Evolutionary conservation across 2,329 filamentous ascomycete genomes (phyloP), one percentile per base, ranked within the genome.

Genomic region (Colletotrichum lindemuthianum): DNA sequence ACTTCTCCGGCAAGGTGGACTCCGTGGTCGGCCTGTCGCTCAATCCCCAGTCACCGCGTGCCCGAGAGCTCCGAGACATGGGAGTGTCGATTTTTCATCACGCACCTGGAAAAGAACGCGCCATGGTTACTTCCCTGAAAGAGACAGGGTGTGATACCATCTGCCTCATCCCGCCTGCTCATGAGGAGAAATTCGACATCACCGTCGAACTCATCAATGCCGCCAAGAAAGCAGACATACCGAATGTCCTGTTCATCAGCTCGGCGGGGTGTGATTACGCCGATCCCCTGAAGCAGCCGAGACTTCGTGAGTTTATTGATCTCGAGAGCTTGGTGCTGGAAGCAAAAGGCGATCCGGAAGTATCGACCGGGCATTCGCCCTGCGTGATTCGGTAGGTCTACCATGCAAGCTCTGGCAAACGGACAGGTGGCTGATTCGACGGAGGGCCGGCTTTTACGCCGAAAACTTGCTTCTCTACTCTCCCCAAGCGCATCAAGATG

Each of bases 391-490:
- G 81, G 80, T 81, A 65, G 24, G 44, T 24, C 58, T 74, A 60
- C 2, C 15, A 40, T 41, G 36, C 32, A 33, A 13, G 39, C 16
- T 6, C 36, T 10, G 41, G 45, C 15, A 40, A 11, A 51, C 11
- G 6, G 9, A 10, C 4, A 11, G 11, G 16, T 53, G 16, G 41
- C 16, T 6, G 4, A 13, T 9, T 24, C 24, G 49, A 10, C 16
- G 13, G 4, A 82, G 81, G 5, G 79, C 81, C 13, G 81, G 82
- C 3, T 84, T 84, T 67, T 84, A 84, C 65, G 80, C 81, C 3
- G 82, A 84, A 71, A 85, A 84, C 58, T 71, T 84, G n/a, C 74
- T 85, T 2, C 69, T 80, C 2, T 84, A 84, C 67, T 74, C 79
- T 2, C 76, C 76, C 1, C 80, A 84, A 67, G 80, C 79, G 8